phyloP scores from a whole-genome alignment of 202 grass and related monocot species.

The Hordeum pubiflorum region DNA sequence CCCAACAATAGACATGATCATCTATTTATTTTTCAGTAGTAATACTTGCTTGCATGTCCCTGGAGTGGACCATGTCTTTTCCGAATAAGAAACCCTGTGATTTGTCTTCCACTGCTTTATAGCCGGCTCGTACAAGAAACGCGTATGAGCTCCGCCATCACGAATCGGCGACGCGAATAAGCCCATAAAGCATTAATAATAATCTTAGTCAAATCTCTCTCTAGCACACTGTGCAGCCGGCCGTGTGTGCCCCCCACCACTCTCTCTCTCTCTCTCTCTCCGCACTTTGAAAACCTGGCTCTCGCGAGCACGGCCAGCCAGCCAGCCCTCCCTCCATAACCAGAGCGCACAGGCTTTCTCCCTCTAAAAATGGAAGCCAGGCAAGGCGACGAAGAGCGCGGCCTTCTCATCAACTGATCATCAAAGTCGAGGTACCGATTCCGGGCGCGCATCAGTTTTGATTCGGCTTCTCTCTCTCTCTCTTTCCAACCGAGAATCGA shows the following conservation, averaged over 20 bases:
- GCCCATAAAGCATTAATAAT: too few relatives aligned
- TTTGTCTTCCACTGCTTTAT: too few relatives aligned
- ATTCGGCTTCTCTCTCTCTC: background rate
- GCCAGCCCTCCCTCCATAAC: slow-evolving; percentile 21
- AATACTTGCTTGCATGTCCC: too few relatives aligned
- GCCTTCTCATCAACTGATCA: slow-evolving; percentile 2
- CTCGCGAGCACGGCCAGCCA: slow-evolving; percentile 25
- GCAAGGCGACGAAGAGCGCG: background rate
- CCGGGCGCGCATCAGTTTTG: background rate
- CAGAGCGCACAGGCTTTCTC: slow-evolving; percentile 15
- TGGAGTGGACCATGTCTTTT: too few relatives aligned
- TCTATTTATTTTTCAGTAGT: too few relatives aligned
- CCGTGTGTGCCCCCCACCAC: too few relatives aligned
- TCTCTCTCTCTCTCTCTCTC: background rate
- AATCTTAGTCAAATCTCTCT: background rate
- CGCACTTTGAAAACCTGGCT: slow-evolving; percentile 27
- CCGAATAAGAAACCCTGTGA: too few relatives aligned
- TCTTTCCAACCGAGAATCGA: background rate
- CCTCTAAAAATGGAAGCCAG: slow-evolving; percentile 29
- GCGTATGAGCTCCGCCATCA: too few relatives aligned
- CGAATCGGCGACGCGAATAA: too few relatives aligned
- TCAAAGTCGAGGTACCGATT: background rate
- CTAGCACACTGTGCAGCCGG: background rate
- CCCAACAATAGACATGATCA: too few relatives aligned
- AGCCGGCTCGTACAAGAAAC: too few relatives aligned